Evolutionary conservation across 345 rosid genomes (phyloP).

Genomic region (Gossypium ekmanianum): DNA sequence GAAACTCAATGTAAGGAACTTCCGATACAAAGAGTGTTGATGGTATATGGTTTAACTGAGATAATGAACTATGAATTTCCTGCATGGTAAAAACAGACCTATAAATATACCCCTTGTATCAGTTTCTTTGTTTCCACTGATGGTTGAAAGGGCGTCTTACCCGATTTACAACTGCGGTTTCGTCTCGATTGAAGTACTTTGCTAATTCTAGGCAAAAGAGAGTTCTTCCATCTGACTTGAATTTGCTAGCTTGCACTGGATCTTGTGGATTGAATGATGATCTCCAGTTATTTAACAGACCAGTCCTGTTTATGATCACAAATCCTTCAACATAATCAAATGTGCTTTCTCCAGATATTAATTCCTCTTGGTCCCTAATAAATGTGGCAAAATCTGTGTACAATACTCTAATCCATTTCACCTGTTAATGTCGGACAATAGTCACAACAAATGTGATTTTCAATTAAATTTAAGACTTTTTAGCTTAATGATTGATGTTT

Average conservation of each 20-base stretch:
- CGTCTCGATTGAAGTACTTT: conserved; percentile 56
- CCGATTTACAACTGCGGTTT: conserved; percentile 39
- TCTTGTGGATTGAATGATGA: conserved; percentile 75
- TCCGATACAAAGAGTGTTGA: conserved; percentile 74
- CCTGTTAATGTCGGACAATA: conserved; percentile 44
- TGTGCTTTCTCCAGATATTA: conserved; percentile 50
- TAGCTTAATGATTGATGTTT: conserved; percentile 15
- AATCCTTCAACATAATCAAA: conserved; percentile 91
- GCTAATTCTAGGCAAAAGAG: conserved; percentile 88
- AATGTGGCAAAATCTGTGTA: conserved; percentile 73
- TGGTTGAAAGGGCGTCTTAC: conserved; percentile 36
- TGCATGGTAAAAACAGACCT: conserved; percentile 32
- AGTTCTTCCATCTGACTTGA: conserved; percentile 68
- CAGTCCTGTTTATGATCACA: conserved; percentile 79
- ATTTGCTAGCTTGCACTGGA: conserved; percentile 70
- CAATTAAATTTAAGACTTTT: conserved; percentile 6
- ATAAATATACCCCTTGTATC: not conserved
- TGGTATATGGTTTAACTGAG: conserved; percentile 58
- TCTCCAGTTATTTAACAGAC: conserved; percentile 82
- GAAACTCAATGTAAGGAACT: conserved; percentile 70
- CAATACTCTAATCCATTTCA: conserved; percentile 90
- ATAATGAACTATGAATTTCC: conserved; percentile 57
- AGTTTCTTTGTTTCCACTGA: not conserved
- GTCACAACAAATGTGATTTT: conserved; percentile 5
- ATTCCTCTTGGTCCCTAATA: conserved; percentile 69